These are phyloP conservation scores for Euphorbia neoarborescens DNA, from an alignment of 441 rosid species.

Conservation along the genomic window DNA sequence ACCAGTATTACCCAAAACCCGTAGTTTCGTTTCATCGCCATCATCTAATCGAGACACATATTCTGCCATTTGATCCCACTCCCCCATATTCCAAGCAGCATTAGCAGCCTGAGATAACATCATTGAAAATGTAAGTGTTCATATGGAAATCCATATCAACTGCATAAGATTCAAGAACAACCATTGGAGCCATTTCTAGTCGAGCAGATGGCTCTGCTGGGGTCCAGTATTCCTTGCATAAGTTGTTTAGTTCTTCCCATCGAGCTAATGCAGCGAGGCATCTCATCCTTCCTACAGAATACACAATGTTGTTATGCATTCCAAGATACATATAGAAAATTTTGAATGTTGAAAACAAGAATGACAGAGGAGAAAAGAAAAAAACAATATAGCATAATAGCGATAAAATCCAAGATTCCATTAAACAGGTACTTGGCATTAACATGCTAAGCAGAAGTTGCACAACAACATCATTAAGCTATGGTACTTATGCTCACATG, in stretches of 20 bases:
- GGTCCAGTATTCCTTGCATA: slow-evolving; percentile 97
- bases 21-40: slow-evolving; percentile 93
- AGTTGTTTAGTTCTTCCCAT: slow-evolving; percentile 96
- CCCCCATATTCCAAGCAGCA: slow-evolving; percentile 99
- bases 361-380: neutral
- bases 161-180: slow-evolving; percentile 32
- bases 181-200: slow-evolving; percentile 99
- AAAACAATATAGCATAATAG: neutral
- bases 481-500: neutral
- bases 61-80: slow-evolving; percentile 99
- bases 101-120: slow-evolving; percentile 65
- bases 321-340: neutral
- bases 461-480: neutral
- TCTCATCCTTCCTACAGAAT: slow-evolving; percentile 77
- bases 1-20: slow-evolving; percentile 84
- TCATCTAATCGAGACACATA: slow-evolving; percentile 94
- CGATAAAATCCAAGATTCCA: neutral
- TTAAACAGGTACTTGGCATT: neutral
- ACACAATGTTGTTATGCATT: neutral
- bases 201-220: slow-evolving; percentile 98
- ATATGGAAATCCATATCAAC: slow-evolving; percentile 13
- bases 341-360: neutral
- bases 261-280: slow-evolving; percentile 99
- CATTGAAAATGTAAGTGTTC: slow-evolving; percentile 25
- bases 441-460: neutral